phyloP scores from a whole-genome alignment of 106 monocot genomes.

The Dactylorhiza incarnata region DNA sequence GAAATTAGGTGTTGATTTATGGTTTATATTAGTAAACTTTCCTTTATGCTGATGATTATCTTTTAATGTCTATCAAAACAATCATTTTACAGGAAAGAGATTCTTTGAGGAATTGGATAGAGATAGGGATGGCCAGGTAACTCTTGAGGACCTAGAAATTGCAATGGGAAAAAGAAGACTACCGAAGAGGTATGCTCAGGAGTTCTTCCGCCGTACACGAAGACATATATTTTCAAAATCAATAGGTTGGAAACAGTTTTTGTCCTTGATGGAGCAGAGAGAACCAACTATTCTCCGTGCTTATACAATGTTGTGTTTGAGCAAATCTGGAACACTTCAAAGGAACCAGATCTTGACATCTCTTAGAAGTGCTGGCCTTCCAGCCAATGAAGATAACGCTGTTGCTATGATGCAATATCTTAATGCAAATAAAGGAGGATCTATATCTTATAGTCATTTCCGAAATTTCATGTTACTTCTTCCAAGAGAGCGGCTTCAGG shows the following conservation, averaged over 20 bases:
- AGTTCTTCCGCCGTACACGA: constrained; percentile 66
- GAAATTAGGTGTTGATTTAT: neutral
- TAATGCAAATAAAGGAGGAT: constrained; percentile 61
- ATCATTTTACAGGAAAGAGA: constrained; percentile 46
- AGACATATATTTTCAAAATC: constrained; percentile 90
- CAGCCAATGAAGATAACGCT: constrained; percentile 95
- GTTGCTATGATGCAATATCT: constrained; percentile 89
- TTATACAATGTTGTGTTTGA: constrained; percentile 88
- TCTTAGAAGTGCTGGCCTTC: constrained; percentile 83
- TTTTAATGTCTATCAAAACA: neutral
- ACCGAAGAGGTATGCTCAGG: constrained; percentile 72
- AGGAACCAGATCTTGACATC: constrained; percentile 88
- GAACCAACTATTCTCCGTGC: constrained; percentile 92
- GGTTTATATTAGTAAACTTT: neutral
- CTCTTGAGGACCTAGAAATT: constrained; percentile 90
- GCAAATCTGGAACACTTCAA: constrained; percentile 94
- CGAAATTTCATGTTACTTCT: constrained; percentile 98
- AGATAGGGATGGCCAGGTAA: constrained; percentile 87
- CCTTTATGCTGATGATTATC: neutral
- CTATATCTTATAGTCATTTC: constrained; percentile 95
- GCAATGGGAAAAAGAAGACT: constrained; percentile 91
- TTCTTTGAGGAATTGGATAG: constrained; percentile 96
- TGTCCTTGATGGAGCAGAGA: constrained; percentile 90
- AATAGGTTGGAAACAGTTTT: constrained; percentile 93
- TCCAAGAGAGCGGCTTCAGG: constrained; percentile 90